Base-by-base conservation (phyloP, 495 filamentous ascomycete genomes). In the Tuber calosporum region DNA sequence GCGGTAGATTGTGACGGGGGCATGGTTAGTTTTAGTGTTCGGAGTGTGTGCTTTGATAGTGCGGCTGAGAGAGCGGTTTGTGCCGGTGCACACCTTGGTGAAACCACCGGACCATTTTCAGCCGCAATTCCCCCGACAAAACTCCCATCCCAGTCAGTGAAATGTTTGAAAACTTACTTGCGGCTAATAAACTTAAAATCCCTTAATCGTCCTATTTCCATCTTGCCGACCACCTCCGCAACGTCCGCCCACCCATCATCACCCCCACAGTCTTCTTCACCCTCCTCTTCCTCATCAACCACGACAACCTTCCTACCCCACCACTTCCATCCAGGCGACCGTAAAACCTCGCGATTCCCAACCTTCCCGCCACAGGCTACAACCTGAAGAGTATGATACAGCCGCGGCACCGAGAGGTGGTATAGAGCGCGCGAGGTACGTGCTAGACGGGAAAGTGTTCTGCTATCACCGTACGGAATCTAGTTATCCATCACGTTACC, bases 181-280 rank as follows among this genome's bases (percentile, higher is more conserved):
- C n/a, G 48, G n/a, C 48, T 58, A 58, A 58, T 58, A 30, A 58
- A 58, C n/a, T 58, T 58, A 30, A 58, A 58, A 22, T 58, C 48
- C 48, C 48, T 26, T 58, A 58, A 58, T 6, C 48, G 48, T 2
- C 48, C 48, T 15, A 58, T 4, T 13, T 15, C 48, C 48, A 58
- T 58, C 48, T 30, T n/a, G 48, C n/a, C n/a, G 26, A 58, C 48
- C n/a, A 58, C 48, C 11, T 30, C n/a, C 9, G 48, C n/a, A 2
- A 58, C 48, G n/a, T 58, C 48, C n/a, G n/a, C 48, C 48, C 48
- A 58, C 26, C 48, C 48, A 30, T 30, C 9, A 7, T 58, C 48
- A 15, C 30, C 48, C n/a, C 26, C n/a, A 58, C 48, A 48, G 7
- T 8, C 48, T 1, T 30, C n/a, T 22, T 58, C 48, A 13, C 9